Evolutionary conservation across 2,329 filamentous ascomycete genomes (phyloP).

Genomic region (Cercospora sp.): DNA sequence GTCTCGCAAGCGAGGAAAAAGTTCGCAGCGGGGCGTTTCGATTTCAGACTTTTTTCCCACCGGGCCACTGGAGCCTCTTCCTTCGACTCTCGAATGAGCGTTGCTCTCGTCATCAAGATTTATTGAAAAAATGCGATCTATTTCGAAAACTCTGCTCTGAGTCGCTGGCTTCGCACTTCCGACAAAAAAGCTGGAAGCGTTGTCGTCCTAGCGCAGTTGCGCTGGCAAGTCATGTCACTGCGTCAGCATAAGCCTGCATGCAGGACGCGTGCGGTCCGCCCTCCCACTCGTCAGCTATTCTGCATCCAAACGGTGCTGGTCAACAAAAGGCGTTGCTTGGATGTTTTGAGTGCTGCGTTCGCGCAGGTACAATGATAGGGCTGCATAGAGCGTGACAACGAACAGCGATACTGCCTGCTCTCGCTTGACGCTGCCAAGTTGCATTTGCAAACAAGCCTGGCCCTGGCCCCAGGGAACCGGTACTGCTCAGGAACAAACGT

Average conservation of each 20-base stretch:
- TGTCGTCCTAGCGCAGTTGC: not conserved
- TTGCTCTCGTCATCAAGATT: not conserved
- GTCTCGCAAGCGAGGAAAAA: not conserved
- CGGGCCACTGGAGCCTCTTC: not conserved
- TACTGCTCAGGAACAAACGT: constrained; percentile 6
- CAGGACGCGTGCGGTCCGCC: not conserved
- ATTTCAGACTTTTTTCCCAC: not conserved
- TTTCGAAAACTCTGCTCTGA: not conserved
- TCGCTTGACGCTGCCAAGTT: not conserved
- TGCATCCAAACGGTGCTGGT: not conserved
- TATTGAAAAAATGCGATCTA: not conserved
- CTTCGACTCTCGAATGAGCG: not conserved
- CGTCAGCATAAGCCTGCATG: constrained; percentile 1
- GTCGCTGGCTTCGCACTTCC: constrained; percentile 8
- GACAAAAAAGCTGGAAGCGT: not conserved
- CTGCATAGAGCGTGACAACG: constrained; percentile 14
- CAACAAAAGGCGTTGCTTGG: constrained; percentile 8
- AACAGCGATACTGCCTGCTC: constrained; percentile 13
- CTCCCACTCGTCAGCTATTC: constrained; percentile 6
- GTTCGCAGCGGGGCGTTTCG: constrained; percentile 7
- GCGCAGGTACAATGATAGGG: constrained; percentile 19
- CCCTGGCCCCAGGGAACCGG: constrained; percentile 3
- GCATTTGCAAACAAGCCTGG: not conserved
- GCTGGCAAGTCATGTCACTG: constrained; percentile 10
- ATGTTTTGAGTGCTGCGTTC: constrained; percentile 14